A percentile compares a stretch with the other conserved stretches of the same genome.
phyloP scores from a whole-genome alignment of 805 yeast species.

The Clavispora vitiphila region DNA sequence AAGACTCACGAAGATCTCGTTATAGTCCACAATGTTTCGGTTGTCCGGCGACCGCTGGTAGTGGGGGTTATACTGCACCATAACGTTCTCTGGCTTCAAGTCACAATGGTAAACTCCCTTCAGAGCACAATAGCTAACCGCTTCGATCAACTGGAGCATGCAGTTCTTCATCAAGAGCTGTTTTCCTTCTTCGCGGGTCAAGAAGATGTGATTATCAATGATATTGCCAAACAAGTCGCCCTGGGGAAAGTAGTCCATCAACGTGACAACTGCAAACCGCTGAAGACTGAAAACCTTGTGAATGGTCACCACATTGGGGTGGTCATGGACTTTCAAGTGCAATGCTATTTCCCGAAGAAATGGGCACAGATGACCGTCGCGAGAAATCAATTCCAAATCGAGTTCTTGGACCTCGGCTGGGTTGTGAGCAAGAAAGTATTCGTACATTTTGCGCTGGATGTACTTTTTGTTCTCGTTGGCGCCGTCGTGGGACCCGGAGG shows the following conservation, averaged over 20 bases:
- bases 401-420: conserved; percentile 9
- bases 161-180: conserved; percentile 40
- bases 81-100: conserved; percentile 38
- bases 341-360: conserved; percentile 64
- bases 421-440: conserved; percentile 5
- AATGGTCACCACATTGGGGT: conserved; percentile 73
- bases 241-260: conserved; percentile 81
- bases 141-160: conserved; percentile 37
- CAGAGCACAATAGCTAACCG: conserved; percentile 28
- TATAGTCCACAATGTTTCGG: conserved; percentile 28
- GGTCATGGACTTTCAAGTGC: conserved; percentile 70
- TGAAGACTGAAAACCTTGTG: conserved; percentile 65
- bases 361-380: conserved; percentile 22
- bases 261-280: conserved; percentile 52
- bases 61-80: conserved; percentile 28
- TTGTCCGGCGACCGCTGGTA: conserved; percentile 16
- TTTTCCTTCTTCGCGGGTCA: conserved; percentile 39
- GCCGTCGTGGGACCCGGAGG: conserved; percentile 73
- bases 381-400: conserved; percentile 21
- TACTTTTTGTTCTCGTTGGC: conserved; percentile 52
- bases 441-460: conserved; percentile 29
- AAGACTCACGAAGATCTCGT: conserved; percentile 52
- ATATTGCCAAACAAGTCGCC: conserved; percentile 87
- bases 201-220: conserved; percentile 65
- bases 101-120: conserved; percentile 37